Base-by-base conservation (phyloP, 2,329 filamentous ascomycete species). In the Cytospora piceae region DNA sequence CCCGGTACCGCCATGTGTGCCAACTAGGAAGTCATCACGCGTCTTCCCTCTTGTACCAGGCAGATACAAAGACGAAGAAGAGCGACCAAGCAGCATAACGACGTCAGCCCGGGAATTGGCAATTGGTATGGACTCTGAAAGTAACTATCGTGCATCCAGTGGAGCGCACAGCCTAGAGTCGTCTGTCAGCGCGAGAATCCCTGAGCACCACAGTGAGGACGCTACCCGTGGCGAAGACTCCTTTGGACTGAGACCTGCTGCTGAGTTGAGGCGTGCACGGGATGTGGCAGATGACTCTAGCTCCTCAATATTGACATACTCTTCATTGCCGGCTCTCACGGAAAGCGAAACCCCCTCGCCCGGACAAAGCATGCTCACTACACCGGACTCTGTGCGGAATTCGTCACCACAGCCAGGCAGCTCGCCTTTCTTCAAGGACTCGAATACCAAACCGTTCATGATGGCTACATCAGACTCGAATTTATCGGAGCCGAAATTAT, bases 251-350 rank as follows among this genome's bases (percentile, higher is more conserved):
- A 64, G 57, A 29, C 65, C 62, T 32, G 51, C 61, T 39, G 58
- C 65, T 58, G 56, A 67, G 31, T 62, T 58, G 14, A 42, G 53
- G 32, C 57, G 31, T 29, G 42, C 27, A n/a, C 58, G 58, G 34
- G 57, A n/a, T 37, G 67, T 66, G 4, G 42, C 51, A 22, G 62
- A 64, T 15, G 42, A 63, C 20, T 57, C 53, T 4, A 63, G 53
- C n/a, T 63, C 61, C 24, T 63, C 66, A 22, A 63, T 39, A 49
- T 72, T 71, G 8, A 73, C 72, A 1, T 69, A 71, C 22, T 74
- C 75, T 3, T 74, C 74, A 3, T 75, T 75, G 17, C 75, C 75
- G 20, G 74, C 68, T 1, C 67, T 76, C 27, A 76, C 73, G 65
- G 70, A 67, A n/a, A 73, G 74, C 27, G 69, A 65, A 4, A 70